Evolutionary conservation across 139 green algal genomes (phyloP), one percentile per base, ranked within the genome.

Genomic region (Asterochloris erici): DNA sequence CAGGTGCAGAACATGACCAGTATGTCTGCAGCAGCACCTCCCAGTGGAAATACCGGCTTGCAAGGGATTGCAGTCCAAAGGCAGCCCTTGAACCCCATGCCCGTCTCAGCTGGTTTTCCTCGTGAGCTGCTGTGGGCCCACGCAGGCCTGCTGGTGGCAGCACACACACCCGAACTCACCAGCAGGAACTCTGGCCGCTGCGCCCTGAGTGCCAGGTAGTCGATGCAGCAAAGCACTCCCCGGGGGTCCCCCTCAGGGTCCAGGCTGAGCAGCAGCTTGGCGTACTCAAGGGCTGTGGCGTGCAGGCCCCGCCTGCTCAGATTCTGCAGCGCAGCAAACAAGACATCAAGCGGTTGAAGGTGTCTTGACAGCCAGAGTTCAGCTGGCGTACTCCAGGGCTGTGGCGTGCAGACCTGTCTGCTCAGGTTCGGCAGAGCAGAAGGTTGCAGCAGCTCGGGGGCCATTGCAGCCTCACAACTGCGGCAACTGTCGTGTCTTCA

Each of bases 181-280:
- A 86, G 82, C 29, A 93, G 63, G 63, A 86, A 88, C 12, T 70
- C 77, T 68, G 85, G 90, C 70, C 86, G n/a, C 21, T 88, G 71
- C 0, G 90, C 90, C n/a, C 94, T 82, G 71, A 98, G 86, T 6
- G 94, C 94, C 70, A 96, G 88, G 87, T 98, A 99, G 86, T 98
- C 95, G 14, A 98, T 89, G 84, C 89, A 88, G 62, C 87, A 89
- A 10, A 96, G 88, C 28, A 82, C 91, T 10, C 96, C 96, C 75
- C 92, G 64, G 0, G 96, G 96, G 82, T 99, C 96, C 4, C 38
- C 38, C 21, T 91, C 86, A 6, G 85, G 85, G 79, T 98, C 91
- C 68, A 99, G 84, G 17, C 86, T 84, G 82, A 99, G 89, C 82
- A 98, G 86, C 88, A 99, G 89, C 90, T 98, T 98, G 85, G 87